Percentiles rank a stretch among this genome's conserved stretches.
Conservation (phyloP, 2,329 filamentous ascomycete species). For the Monilinia polystroma region DNA sequence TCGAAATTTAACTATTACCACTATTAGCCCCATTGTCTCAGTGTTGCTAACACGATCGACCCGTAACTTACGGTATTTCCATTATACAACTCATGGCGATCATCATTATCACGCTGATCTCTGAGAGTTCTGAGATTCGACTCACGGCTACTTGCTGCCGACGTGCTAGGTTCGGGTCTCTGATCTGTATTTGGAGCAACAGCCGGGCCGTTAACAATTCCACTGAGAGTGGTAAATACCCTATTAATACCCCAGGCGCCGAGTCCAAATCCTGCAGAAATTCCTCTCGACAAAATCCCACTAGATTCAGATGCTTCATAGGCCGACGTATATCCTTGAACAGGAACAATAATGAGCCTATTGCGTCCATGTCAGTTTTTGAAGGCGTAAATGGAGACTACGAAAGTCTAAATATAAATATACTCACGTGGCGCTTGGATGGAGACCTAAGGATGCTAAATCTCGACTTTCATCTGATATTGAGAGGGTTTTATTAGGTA, state of each 20-base stretch:
- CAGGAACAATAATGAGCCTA: constrained; percentile 70
- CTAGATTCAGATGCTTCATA: constrained; percentile 45
- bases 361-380: background rate
- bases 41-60: background rate
- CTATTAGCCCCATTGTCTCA: constrained; percentile 14
- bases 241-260: constrained; percentile 46
- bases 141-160: constrained; percentile 37
- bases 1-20: constrained; percentile 37
- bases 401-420: background rate
- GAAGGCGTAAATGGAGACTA: background rate
- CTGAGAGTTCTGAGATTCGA: constrained; percentile 52
- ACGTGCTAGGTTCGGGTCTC: constrained; percentile 5
- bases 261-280: constrained; percentile 41
- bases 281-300: constrained; percentile 42
- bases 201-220: constrained; percentile 41
- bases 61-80: constrained; percentile 70
- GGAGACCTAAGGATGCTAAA: constrained; percentile 68
- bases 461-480: constrained; percentile 70
- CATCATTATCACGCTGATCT: constrained; percentile 53
- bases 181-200: constrained; percentile 12
- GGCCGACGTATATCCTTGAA: constrained; percentile 59
- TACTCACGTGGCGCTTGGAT: constrained; percentile 67
- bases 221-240: constrained; percentile 45
- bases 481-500: constrained; percentile 72
- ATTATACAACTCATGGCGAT: constrained; percentile 78